A percentile compares a stretch with the other conserved stretches of the same genome.
Evolutionary conservation across 108 stramenopile genomes (phyloP).

Genomic region (Nitzschia sp.): DNA sequence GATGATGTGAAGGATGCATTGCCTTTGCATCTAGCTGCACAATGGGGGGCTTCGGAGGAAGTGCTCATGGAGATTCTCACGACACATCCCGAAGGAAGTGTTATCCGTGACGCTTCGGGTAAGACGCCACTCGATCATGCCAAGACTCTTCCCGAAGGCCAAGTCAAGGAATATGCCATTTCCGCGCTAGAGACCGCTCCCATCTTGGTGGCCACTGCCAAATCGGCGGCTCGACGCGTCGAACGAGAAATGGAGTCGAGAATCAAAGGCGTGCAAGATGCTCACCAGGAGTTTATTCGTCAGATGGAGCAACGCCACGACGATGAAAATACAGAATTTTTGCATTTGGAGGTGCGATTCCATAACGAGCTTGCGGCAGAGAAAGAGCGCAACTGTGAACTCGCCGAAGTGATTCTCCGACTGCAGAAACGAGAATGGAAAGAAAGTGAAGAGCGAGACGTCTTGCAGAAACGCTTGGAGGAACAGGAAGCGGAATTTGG

Average conservation of each 20-base stretch:
- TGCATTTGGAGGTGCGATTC: slow-evolving; percentile 12
- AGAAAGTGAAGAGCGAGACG: background rate
- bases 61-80: slow-evolving; percentile 23
- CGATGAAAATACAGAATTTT: slow-evolving; percentile 6
- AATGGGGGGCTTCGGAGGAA: slow-evolving; percentile 12
- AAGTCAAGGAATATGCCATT: slow-evolving; percentile 13
- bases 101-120: slow-evolving; percentile 15
- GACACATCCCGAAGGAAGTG: slow-evolving; percentile 26
- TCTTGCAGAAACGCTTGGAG: background rate
- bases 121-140: slow-evolving; percentile 32
- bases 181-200: slow-evolving; percentile 27
- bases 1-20: slow-evolving; percentile 8
- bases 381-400: slow-evolving; percentile 32
- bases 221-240: slow-evolving; percentile 14
- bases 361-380: slow-evolving; percentile 25
- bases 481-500: background rate
- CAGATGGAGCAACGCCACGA: slow-evolving; percentile 22
- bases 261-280: slow-evolving; percentile 18
- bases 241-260: background rate
- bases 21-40: slow-evolving; percentile 30
- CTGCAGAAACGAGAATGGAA: background rate
- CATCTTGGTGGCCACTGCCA: slow-evolving; percentile 27
- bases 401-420: slow-evolving; percentile 17
- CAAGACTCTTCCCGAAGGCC: background rate
- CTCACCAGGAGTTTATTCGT: slow-evolving; percentile 15